Conservation (phyloP, 129 eudicot species). For the sunflower (Helianthus annuus) region DNA sequence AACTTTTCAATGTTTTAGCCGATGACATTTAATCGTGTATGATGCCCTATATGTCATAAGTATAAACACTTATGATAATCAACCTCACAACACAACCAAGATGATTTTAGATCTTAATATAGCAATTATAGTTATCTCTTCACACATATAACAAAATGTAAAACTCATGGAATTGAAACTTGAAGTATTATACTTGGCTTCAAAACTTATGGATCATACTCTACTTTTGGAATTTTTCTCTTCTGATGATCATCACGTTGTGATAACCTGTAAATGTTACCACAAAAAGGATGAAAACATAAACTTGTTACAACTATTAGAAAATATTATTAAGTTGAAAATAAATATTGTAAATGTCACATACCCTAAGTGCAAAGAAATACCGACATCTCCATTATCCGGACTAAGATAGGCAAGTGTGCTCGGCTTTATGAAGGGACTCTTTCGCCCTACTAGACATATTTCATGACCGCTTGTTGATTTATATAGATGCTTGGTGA, state of each 20-base stretch:
- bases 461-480: slow-evolving; percentile 34
- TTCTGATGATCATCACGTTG: slow-evolving; percentile 41
- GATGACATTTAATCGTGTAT: not conserved
- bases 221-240: slow-evolving; percentile 46
- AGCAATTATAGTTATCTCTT: not conserved
- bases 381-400: slow-evolving; percentile 54
- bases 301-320: not conserved
- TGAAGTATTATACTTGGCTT: not conserved
- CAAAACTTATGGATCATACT: slow-evolving; percentile 35
- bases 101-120: not conserved
- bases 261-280: slow-evolving; percentile 41
- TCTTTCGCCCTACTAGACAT: slow-evolving; percentile 32
- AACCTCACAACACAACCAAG: not conserved
- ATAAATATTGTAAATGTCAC: not conserved
- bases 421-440: slow-evolving; percentile 40
- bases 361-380: slow-evolving; percentile 81
- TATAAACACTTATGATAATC: slow-evolving; percentile 1
- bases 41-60: not conserved
- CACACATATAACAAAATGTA: not conserved
- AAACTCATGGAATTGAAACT: not conserved
- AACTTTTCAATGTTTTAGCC: not conserved
- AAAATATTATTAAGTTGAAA: not conserved
- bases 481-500: slow-evolving; percentile 47
- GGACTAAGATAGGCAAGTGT: slow-evolving; percentile 34
- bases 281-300: not conserved